Conservation (phyloP, 75 land plant genomes). For the Cryptomeria japonica region DNA sequence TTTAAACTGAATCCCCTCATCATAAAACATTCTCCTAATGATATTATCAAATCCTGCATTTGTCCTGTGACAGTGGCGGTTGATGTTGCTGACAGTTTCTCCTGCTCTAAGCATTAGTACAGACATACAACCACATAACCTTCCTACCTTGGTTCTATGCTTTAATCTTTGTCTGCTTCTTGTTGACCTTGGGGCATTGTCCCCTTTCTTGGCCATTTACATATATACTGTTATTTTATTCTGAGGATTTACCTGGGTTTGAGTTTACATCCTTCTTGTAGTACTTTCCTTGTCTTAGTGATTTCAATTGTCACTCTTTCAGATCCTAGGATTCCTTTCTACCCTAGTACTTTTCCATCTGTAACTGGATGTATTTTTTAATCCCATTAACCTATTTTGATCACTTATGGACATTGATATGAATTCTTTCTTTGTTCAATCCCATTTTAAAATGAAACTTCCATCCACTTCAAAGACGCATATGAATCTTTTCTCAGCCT, state of each 20-base stretch:
- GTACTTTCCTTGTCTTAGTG: background rate
- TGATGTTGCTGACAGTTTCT: background rate
- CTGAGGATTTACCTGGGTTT: background rate
- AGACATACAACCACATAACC: background rate
- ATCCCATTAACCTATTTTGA: background rate
- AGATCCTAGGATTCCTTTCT: background rate
- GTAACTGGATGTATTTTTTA: background rate
- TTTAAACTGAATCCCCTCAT: background rate
- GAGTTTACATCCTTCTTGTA: background rate
- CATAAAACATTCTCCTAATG: background rate
- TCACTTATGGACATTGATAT: background rate
- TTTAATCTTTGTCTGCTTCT: background rate
- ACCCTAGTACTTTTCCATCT: background rate
- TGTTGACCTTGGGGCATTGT: background rate
- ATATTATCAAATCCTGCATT: background rate
- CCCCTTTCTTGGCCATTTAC: background rate
- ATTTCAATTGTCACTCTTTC: background rate
- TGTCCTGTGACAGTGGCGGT: background rate
- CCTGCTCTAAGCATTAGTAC: background rate
- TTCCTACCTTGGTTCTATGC: background rate
- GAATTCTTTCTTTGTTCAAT: background rate
- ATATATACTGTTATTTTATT: background rate
- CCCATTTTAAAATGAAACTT: background rate
- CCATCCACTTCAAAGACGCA: background rate
- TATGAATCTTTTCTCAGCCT: background rate